phyloP scores from a whole-genome alignment of 768 basidiomycete species.

The Ephemerocybe angulata region DNA sequence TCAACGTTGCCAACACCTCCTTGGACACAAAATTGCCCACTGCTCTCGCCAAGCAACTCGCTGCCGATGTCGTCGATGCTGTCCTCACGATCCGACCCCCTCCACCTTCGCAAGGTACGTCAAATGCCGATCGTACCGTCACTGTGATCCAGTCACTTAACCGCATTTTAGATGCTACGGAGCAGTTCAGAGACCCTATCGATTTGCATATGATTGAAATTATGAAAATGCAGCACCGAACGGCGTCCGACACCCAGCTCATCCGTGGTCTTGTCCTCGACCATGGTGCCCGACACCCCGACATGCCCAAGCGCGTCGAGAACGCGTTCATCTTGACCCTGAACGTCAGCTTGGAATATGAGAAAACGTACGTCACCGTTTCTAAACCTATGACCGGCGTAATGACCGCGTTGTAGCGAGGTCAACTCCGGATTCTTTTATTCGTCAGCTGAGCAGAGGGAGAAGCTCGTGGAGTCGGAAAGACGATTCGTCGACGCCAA shows the following conservation, averaged over 20 bases:
- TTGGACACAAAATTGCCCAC: constrained; percentile 89
- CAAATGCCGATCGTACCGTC: constrained; percentile 13
- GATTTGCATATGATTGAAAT: constrained; percentile 99
- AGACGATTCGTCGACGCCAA: constrained; percentile 91
- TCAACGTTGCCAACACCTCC: constrained; percentile 93
- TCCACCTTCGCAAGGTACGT: constrained; percentile 53
- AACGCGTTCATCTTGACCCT: constrained; percentile 93
- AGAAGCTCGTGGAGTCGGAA: constrained; percentile 98
- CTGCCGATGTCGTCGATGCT: constrained; percentile 93
- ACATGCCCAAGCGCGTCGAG: constrained; percentile 98
- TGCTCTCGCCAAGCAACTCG: constrained; percentile 78
- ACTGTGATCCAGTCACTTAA: background rate
- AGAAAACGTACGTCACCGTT: constrained; percentile 82
- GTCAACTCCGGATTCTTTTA: constrained; percentile 99
- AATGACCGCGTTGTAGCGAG: constrained; percentile 56
- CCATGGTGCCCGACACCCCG: constrained; percentile 95
- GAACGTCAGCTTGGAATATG: constrained; percentile 97
- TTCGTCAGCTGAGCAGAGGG: constrained; percentile 95
- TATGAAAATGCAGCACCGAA: constrained; percentile 99
- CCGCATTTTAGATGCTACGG: constrained; percentile 45
- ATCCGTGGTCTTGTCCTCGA: constrained; percentile 94
- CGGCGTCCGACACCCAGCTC: constrained; percentile 94
- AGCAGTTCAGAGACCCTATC: constrained; percentile 82
- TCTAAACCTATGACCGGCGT: constrained; percentile 8
- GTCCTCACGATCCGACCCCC: constrained; percentile 82